Conservation (phyloP, 2,329 filamentous ascomycete genomes). For the Helotiales sp. region DNA sequence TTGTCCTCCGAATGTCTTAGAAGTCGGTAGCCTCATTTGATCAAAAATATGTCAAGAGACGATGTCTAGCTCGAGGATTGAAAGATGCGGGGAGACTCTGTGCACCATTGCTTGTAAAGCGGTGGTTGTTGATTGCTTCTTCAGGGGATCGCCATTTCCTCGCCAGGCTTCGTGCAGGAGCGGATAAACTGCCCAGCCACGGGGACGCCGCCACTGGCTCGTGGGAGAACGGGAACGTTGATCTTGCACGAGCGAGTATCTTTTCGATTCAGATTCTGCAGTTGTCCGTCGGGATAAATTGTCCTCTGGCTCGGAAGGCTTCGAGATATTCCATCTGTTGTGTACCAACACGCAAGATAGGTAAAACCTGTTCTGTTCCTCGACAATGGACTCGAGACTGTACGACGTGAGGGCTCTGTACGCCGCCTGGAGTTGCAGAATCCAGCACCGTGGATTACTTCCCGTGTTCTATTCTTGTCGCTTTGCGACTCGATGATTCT, state of each 20-base stretch:
- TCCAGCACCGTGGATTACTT: constrained; percentile 8
- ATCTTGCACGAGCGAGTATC: background rate
- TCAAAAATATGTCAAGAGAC: background rate
- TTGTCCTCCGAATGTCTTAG: background rate
- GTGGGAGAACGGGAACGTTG: constrained; percentile 3
- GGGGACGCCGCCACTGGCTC: constrained; percentile 9
- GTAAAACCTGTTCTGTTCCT: background rate
- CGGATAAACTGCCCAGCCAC: background rate
- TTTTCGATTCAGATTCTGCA: constrained; percentile 3
- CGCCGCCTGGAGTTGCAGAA: constrained; percentile 1
- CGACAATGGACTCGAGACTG: background rate
- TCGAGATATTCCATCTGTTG: background rate
- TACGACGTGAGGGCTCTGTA: background rate
- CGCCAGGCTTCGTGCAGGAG: background rate
- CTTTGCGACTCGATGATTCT: constrained; percentile 3
- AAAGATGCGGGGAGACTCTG: constrained; percentile 9
- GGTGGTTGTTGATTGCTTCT: constrained; percentile 4
- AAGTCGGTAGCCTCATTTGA: background rate
- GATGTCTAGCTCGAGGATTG: constrained; percentile 3
- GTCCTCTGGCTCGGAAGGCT: constrained; percentile 1
- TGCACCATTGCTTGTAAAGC: constrained; percentile 4
- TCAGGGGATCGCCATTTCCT: constrained; percentile 5
- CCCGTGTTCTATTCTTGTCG: constrained; percentile 12
- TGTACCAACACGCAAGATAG: background rate
- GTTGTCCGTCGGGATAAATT: background rate